Evolutionary conservation across 352 stramenopile species (phyloP).

Genomic region (Phytopythium oedochilum): DNA sequence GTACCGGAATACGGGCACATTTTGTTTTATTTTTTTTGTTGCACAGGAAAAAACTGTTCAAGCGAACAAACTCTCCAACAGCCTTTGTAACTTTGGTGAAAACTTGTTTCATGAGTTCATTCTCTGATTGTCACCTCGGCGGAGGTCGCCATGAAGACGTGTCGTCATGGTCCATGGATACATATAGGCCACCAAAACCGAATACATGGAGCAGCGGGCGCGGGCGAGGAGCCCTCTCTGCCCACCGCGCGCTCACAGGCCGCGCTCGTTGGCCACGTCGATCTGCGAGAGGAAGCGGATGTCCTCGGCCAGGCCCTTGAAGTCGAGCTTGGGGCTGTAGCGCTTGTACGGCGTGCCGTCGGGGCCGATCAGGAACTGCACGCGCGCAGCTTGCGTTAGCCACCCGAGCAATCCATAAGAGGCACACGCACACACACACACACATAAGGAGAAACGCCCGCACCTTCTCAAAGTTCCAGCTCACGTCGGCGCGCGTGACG

Average conservation of each 20-base stretch:
- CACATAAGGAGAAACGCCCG: background rate
- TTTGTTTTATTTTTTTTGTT: too few relatives aligned
- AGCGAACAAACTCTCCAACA: too few relatives aligned
- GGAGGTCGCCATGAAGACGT: too few relatives aligned
- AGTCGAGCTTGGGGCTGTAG: constrained; percentile 75
- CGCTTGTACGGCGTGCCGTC: constrained; percentile 75
- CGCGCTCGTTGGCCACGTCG: constrained; percentile 29
- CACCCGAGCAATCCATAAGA: background rate
- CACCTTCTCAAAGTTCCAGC: constrained; percentile 86
- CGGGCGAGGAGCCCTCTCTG: too few relatives aligned
- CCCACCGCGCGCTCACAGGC: constrained; percentile 27
- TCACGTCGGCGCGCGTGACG: constrained; percentile 70
- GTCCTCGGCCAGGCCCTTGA: constrained; percentile 59
- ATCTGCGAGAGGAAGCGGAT: constrained; percentile 55
- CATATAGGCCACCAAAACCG: too few relatives aligned
- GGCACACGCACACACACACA: background rate
- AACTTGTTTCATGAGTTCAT: too few relatives aligned
- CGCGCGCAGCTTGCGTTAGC: background rate
- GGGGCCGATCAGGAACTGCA: constrained; percentile 69
- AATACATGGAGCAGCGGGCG: too few relatives aligned
- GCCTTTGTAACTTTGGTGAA: too few relatives aligned
- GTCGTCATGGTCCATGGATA: too few relatives aligned
- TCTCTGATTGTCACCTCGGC: too few relatives aligned
- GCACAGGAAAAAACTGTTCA: too few relatives aligned
- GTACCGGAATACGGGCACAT: too few relatives aligned